phyloP scores from a whole-genome alignment of 75 land plant species.

The Gnetum montanum region DNA sequence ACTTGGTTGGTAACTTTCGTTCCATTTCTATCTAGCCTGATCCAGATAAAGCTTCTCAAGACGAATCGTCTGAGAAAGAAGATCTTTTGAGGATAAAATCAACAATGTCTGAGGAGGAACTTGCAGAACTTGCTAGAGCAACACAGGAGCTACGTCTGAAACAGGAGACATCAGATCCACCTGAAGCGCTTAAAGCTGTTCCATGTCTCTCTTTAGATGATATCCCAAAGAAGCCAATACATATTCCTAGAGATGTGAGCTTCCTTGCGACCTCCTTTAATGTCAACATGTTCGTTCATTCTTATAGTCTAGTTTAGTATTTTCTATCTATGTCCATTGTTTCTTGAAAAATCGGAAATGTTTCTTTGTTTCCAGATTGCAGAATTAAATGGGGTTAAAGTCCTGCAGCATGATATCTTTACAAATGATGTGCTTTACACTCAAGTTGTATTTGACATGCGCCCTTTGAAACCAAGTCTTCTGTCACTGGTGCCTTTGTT shows the following conservation, averaged over 20 bases:
- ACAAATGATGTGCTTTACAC: slow-evolving; percentile 96
- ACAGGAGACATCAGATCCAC: slow-evolving; percentile 98
- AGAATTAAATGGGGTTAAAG: slow-evolving; percentile 71
- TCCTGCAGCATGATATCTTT: slow-evolving; percentile 88
- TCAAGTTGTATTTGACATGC: slow-evolving; percentile 87
- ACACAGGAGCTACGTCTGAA: slow-evolving; percentile 80
- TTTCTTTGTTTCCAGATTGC: slow-evolving; percentile 48
- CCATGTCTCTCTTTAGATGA: slow-evolving; percentile 83
- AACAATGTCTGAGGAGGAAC: slow-evolving; percentile 86
- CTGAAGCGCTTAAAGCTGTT: slow-evolving; percentile 85
- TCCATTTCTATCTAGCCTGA: slow-evolving; percentile 62
- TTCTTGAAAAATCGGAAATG: background rate
- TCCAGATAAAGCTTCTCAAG: slow-evolving; percentile 73
- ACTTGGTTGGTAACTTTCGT: no score
- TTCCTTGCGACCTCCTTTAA: slow-evolving; percentile 19
- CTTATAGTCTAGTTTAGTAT: no score
- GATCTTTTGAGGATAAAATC: slow-evolving; percentile 63
- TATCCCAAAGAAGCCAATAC: slow-evolving; percentile 81
- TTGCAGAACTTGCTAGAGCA: slow-evolving; percentile 85
- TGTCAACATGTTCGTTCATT: no score
- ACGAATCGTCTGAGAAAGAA: slow-evolving; percentile 75
- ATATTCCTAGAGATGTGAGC: slow-evolving; percentile 67
- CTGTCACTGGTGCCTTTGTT: slow-evolving; percentile 91
- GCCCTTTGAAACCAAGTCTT: slow-evolving; percentile 61
- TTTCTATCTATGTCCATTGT: no score